These are phyloP conservation scores for Acacia confusa DNA, from an alignment of 306 rosid species.

Conservation along the genomic window DNA sequence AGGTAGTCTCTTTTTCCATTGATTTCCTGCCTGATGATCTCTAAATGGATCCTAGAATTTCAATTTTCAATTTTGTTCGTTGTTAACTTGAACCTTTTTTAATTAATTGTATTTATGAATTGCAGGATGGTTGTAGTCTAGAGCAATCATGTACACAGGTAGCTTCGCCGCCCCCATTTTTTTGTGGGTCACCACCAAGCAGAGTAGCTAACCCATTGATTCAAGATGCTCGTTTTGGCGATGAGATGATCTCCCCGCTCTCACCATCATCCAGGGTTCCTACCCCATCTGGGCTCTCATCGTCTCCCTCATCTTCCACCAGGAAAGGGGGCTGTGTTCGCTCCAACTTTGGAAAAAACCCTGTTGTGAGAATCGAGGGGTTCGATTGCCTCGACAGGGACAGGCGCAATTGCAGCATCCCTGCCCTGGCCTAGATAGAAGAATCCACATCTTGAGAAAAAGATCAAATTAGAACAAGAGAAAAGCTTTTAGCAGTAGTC, in stretches of 20 bases:
- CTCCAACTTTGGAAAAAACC: constrained; percentile 72
- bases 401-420: constrained; percentile 78
- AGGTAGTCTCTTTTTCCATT: constrained; percentile 39
- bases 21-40: background rate
- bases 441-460: constrained; percentile 12
- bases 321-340: constrained; percentile 83
- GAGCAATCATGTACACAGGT: constrained; percentile 57
- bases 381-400: constrained; percentile 93
- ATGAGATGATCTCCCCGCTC: constrained; percentile 51
- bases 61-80: background rate
- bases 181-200: constrained; percentile 95
- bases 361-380: constrained; percentile 85
- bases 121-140: constrained; percentile 61
- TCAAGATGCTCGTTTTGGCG: constrained; percentile 90
- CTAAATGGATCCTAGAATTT: background rate
- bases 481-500: background rate
- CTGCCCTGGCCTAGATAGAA: constrained; percentile 69
- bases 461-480: background rate
- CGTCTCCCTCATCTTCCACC: constrained; percentile 58
- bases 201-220: constrained; percentile 95
- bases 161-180: constrained; percentile 87
- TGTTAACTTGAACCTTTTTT: background rate
- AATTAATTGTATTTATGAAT: background rate
- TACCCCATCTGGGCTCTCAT: constrained; percentile 41
- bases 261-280: constrained; percentile 49